A percentile compares a stretch with the other conserved stretches of the same genome.
Conservation (phyloP, 192 early-diverging fungal genomes). For the Ambispora gerdemannii region DNA sequence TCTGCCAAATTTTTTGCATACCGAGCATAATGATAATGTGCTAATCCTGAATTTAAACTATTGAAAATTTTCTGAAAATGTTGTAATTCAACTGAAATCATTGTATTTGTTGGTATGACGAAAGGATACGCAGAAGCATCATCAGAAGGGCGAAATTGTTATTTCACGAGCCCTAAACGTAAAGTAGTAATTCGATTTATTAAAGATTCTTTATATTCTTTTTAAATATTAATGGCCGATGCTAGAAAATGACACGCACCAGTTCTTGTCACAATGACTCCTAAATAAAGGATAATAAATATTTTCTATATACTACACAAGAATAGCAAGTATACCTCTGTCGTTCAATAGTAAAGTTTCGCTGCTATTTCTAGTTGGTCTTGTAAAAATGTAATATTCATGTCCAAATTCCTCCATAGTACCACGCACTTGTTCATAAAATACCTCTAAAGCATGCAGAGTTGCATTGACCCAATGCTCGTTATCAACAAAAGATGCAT, state of each 20-base stretch:
- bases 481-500: slow-evolving; percentile 37
- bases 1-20: slow-evolving; percentile 41
- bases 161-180: slow-evolving; percentile 46
- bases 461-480: slow-evolving; percentile 52
- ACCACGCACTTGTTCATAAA: slow-evolving; percentile 43
- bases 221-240: no score
- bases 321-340: slow-evolving; percentile 39
- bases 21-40: no score
- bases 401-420: slow-evolving; percentile 39
- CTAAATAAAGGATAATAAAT: no score
- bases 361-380: slow-evolving; percentile 31
- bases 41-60: slow-evolving; percentile 23
- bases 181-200: no score
- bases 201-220: slow-evolving; percentile 28
- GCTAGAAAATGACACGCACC: no score
- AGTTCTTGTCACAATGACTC: no score
- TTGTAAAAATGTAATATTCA: slow-evolving; percentile 29
- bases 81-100: slow-evolving; percentile 55
- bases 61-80: slow-evolving; percentile 44
- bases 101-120: slow-evolving; percentile 60
- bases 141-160: slow-evolving; percentile 59
- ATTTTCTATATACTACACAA: no score
- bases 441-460: slow-evolving; percentile 35
- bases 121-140: slow-evolving; percentile 58
- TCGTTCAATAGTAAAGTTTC: slow-evolving; percentile 49